Conservation (phyloP, 1,139 yeast genomes). For the Casaregolazyma lundiana region DNA sequence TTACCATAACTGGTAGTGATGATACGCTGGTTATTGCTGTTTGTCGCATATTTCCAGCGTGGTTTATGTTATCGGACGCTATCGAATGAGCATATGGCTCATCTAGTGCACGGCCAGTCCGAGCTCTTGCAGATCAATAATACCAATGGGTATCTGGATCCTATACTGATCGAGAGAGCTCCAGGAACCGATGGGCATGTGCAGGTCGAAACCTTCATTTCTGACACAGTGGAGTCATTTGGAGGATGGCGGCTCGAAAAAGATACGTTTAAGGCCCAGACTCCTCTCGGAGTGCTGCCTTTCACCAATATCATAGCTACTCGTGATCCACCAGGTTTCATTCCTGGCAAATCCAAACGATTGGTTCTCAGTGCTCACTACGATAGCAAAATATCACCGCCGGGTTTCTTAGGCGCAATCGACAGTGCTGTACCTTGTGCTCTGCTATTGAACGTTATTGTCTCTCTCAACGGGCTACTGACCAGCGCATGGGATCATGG, state of each 20-base stretch:
- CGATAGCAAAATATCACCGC: slow-evolving; percentile 46
- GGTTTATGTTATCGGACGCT: slow-evolving; percentile 15
- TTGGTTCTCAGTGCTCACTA: slow-evolving; percentile 51
- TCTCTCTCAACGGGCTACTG: slow-evolving; percentile 31
- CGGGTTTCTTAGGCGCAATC: slow-evolving; percentile 56
- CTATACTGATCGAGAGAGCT: slow-evolving; percentile 35
- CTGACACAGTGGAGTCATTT: slow-evolving; percentile 19
- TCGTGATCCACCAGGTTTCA: slow-evolving; percentile 26
- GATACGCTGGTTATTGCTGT: no score
- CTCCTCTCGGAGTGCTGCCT: slow-evolving; percentile 35
- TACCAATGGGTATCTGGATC: slow-evolving; percentile 27
- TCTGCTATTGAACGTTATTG: slow-evolving; percentile 43
- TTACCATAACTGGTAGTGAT: no score
- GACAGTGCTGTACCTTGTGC: slow-evolving; percentile 59
- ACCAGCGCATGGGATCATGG: slow-evolving; percentile 25
- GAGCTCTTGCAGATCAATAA: slow-evolving; percentile 22
- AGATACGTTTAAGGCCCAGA: slow-evolving; percentile 40
- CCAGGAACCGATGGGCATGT: slow-evolving; percentile 45
- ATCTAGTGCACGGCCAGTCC: slow-evolving; percentile 11
- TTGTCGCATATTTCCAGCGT: background rate
- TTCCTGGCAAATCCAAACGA: slow-evolving; percentile 28
- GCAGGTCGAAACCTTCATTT: slow-evolving; percentile 38
- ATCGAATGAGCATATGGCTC: slow-evolving; percentile 9
- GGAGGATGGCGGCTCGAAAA: slow-evolving; percentile 37
- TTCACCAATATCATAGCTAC: slow-evolving; percentile 46